Evolutionary conservation across 805 yeast species (phyloP).

Genomic region (Wickerhamomyces silvicola): DNA sequence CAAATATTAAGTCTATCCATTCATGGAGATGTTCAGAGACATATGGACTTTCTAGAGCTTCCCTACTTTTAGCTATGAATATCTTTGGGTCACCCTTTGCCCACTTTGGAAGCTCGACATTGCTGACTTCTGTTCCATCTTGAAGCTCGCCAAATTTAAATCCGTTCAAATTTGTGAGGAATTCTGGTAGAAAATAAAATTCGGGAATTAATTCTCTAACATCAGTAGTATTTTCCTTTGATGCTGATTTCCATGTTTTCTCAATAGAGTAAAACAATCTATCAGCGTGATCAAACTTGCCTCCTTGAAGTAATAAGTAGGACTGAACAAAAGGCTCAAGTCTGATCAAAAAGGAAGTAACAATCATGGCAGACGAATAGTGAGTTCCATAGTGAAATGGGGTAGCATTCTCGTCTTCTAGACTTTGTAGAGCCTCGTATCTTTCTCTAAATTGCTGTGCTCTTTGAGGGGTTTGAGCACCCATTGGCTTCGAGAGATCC

Average conservation of each 20-base stretch:
- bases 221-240: slow-evolving; percentile 76
- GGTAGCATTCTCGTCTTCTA: slow-evolving; percentile 53
- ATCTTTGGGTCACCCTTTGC: slow-evolving; percentile 69
- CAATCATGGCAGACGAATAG: slow-evolving; percentile 92
- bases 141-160: slow-evolving; percentile 70
- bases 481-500: slow-evolving; percentile 86
- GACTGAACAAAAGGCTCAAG: slow-evolving; percentile 78
- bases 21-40: slow-evolving; percentile 70
- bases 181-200: slow-evolving; percentile 77
- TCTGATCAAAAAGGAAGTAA: slow-evolving; percentile 71
- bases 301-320: slow-evolving; percentile 75
- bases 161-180: slow-evolving; percentile 55
- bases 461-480: slow-evolving; percentile 65
- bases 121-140: slow-evolving; percentile 44
- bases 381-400: slow-evolving; percentile 93
- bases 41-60: slow-evolving; percentile 77
- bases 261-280: slow-evolving; percentile 66
- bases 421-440: slow-evolving; percentile 59
- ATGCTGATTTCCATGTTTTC: slow-evolving; percentile 79
- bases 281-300: slow-evolving; percentile 85
- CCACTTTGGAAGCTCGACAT: slow-evolving; percentile 80
- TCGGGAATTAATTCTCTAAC: slow-evolving; percentile 86
- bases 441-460: slow-evolving; percentile 62
- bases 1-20: slow-evolving; percentile 86
- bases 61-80: slow-evolving; percentile 69